These are phyloP conservation scores for Agastache rugosa DNA, from an alignment of 257 asterid genomes.

Conservation along the genomic window DNA sequence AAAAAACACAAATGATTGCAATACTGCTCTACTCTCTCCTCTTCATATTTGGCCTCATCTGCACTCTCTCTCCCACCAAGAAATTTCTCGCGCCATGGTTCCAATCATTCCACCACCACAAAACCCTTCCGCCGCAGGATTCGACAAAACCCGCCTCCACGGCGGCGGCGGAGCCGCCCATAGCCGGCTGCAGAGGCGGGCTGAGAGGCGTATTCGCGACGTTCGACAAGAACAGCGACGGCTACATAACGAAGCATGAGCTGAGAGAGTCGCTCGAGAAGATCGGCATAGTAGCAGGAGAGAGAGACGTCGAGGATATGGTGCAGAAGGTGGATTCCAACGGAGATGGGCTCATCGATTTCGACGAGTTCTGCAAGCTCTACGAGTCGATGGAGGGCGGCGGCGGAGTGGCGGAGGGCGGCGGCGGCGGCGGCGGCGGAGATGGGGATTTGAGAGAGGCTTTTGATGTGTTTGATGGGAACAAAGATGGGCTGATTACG, in stretches of 20 bases:
- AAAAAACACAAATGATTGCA: constrained; percentile 40
- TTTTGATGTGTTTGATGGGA: constrained; percentile 78
- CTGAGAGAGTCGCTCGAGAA: constrained; percentile 63
- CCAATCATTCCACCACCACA: constrained; percentile 25
- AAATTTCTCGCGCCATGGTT: constrained; percentile 42
- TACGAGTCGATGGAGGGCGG: constrained; percentile 48
- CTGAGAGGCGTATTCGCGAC: constrained; percentile 64
- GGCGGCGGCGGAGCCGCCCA: background rate
- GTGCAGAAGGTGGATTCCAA: constrained; percentile 64
- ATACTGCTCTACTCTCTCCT: constrained; percentile 55
- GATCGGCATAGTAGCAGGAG: constrained; percentile 65
- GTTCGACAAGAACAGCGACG: constrained; percentile 84
- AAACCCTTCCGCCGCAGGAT: background rate
- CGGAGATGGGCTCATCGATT: constrained; percentile 78
- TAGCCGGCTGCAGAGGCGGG: background rate
- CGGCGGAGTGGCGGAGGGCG: constrained; percentile 18
- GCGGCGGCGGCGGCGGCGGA: constrained; percentile 31
- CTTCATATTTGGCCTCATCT: constrained; percentile 57
- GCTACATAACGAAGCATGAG: constrained; percentile 74
- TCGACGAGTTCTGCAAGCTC: constrained; percentile 71
- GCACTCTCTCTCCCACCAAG: constrained; percentile 48
- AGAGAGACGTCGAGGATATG: constrained; percentile 72
- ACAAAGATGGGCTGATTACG: constrained; percentile 72
- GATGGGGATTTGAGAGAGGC: constrained; percentile 70
- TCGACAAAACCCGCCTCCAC: background rate